Percentiles rank a stretch among this genome's conserved stretches.
Evolutionary conservation across 768 basidiomycete species (phyloP).

Genomic region (Mycena haematopus): DNA sequence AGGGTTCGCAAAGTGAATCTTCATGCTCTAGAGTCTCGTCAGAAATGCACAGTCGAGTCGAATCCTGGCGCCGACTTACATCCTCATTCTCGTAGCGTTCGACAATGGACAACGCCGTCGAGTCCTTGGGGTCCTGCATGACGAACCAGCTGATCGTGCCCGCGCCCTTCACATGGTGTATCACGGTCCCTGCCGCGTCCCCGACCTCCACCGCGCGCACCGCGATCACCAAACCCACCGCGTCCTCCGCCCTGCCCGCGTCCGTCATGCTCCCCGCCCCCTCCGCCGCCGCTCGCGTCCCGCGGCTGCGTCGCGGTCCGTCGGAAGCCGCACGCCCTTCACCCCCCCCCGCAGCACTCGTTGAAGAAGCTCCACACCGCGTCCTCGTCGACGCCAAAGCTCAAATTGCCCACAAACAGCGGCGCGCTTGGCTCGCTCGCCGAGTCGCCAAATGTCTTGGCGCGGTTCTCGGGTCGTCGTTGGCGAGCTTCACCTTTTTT

Average conservation of each 20-base stretch:
- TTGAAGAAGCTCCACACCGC: constrained; percentile 88
- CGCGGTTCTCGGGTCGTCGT: constrained; percentile 73
- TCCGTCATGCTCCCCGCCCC: constrained; percentile 44
- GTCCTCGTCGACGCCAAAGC: constrained; percentile 83
- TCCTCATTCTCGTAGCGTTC: neutral
- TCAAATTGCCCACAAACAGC: constrained; percentile 91
- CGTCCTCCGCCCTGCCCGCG: constrained; percentile 47
- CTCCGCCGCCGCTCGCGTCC: constrained; percentile 62
- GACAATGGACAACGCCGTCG: neutral
- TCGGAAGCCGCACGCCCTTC: constrained; percentile 88
- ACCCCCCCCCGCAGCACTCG: constrained; percentile 78
- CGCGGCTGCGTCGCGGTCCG: constrained; percentile 80
- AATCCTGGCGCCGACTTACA: neutral
- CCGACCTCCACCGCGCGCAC: constrained; percentile 45
- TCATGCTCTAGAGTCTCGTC: neutral
- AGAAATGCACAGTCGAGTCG: neutral
- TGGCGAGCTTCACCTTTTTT: constrained; percentile 84
- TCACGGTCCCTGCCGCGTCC: constrained; percentile 38
- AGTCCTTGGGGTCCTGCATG: neutral
- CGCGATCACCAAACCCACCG: constrained; percentile 45
- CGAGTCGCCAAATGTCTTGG: constrained; percentile 78
- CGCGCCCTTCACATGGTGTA: neutral
- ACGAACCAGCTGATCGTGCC: neutral
- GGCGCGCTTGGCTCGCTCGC: constrained; percentile 69
- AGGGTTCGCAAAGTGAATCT: neutral